Base-by-base conservation (phyloP, 805 yeast species). In the Metschnikowia hibisci region DNA sequence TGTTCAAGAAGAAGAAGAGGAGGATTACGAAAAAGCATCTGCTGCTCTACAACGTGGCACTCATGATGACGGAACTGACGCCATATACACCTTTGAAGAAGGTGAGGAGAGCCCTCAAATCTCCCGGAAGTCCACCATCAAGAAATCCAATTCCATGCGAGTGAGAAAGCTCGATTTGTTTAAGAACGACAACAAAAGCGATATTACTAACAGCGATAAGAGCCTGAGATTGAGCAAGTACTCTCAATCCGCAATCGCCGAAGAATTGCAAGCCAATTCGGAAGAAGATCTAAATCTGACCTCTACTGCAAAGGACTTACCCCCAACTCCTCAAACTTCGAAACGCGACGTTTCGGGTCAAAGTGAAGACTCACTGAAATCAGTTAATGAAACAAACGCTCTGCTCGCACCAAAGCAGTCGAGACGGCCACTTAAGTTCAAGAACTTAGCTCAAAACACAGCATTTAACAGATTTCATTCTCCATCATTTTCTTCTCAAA, bases 81-180 rank as follows among this genome's bases (percentile, higher is more conserved):
- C 61, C 38, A 60, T 65, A 8, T 65, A 64, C 48, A 56, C 58
- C 18, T 61, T 62, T 41, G 71, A 65, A 9, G 62, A 60, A 14
- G 60, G 55, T 6, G 53, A 54, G 14, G 34, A 27, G 3, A 59
- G 58, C 23, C 54, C 57, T 2, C 58, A 58, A 39, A 44, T 63
- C 15, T 69, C 75, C 3, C 53, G 74, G 35, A 67, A 64, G 41
- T 63, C 71, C 5, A 69, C 74, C 1, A 44, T 69, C n/a, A 64
- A 62, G 42, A 66, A 65, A 42, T 54, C 68, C 13, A 66, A 67
- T 42, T 69, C 74, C 12, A 64, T 66, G 66, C 61, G 69, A 30
- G 62, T 70, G 28, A 53, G 74, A 11, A 69, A 69, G 39, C 57
- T 70, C 31, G 63, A 70, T 41, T 53, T 70, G n/a, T 69, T 68